Conservation (phyloP, 139 green algal genomes). For the Chlorella sp. region DNA sequence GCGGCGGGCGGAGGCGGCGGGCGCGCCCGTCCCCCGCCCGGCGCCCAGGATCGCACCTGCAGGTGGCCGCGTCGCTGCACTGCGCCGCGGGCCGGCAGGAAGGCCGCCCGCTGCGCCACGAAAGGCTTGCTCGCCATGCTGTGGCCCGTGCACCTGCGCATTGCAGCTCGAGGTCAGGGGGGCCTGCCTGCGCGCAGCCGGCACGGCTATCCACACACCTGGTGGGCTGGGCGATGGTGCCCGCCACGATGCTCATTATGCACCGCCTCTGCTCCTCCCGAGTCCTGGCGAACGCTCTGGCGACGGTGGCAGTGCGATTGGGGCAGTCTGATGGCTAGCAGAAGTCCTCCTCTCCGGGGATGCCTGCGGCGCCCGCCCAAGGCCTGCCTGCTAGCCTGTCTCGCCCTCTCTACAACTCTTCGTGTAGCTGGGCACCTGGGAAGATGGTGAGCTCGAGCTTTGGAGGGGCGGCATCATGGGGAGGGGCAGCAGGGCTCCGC, state of each 20-base stretch:
- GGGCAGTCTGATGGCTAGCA: too few species aligned
- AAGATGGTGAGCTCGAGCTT: constrained; percentile 3
- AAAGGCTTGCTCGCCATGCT: constrained; percentile 19
- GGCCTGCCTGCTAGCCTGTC: neutral
- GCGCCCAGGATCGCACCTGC: neutral
- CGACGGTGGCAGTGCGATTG: too few species aligned
- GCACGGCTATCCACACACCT: too few species aligned
- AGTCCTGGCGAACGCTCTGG: too few species aligned
- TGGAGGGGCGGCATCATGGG: too few species aligned
- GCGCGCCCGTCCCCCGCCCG: neutral
- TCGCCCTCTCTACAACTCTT: constrained; percentile 7
- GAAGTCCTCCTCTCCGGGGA: too few species aligned
- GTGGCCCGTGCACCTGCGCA: constrained; percentile 5
- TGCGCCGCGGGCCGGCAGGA: constrained; percentile 13
- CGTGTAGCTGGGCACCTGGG: neutral
- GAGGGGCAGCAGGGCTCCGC: too few species aligned
- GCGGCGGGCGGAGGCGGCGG: neutral
- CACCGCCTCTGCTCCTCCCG: too few species aligned
- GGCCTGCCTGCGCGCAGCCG: too few species aligned
- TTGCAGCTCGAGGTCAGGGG: too few species aligned
- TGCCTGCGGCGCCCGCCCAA: too few species aligned
- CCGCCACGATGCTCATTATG: neutral
- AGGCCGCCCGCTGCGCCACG: constrained; percentile 23
- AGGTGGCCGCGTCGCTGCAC: constrained; percentile 26
- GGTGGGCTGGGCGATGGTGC: neutral